Base-by-base conservation (phyloP, 148 eudicot species). In the Vaccinium macrocarpon region DNA sequence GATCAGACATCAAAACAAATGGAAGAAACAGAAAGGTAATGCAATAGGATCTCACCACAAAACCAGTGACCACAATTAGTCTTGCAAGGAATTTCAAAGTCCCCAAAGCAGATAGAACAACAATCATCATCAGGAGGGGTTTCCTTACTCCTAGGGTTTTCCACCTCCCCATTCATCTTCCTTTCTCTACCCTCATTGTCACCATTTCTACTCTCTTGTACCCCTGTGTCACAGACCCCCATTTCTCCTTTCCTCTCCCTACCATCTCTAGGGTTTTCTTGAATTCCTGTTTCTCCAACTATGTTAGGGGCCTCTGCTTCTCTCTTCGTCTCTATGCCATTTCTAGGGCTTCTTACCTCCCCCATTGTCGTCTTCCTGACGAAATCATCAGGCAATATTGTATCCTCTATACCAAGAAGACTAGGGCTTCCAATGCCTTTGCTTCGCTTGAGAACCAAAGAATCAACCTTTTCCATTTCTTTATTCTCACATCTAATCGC, bases 31-130 rank as follows among this genome's bases (percentile, higher is more conserved):
- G 2, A 61, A 61, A 21, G 59, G 18, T 1, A 19, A 66, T 23
- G 10, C 32, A 66, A 66, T 23, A 59, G 57, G 12, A 27, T 75
- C 55, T 25, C 64, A 84, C 90, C 90, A 29, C 90, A 88, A 72
- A 84, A 88, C 90, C 88, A 88, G 72, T 88, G 90, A 21, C 88
- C 90, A 53, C 90, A 88, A 29, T 79, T 86, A 0, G 90, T 84
- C 80, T 80, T 84, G 77, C 87, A 86, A 3, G 90, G 85, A 61
- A 88, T 81, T 72, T 80, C 71, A 78, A 88, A 88, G 5, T 59
- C 51, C 12, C 68, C 88, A 64, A 86, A 88, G 72, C 90, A 88
- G 23, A 88, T 88, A 0, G 90, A 83, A 76, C 90, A 88, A 3
- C 85, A 85, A 66, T 88, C 90, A 64, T 88, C 90, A 72, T 32